These are phyloP conservation scores for Pseudovirgaria hyperparasitica DNA, from an alignment of 2,329 filamentous ascomycete genomes.

Conservation along the genomic window DNA sequence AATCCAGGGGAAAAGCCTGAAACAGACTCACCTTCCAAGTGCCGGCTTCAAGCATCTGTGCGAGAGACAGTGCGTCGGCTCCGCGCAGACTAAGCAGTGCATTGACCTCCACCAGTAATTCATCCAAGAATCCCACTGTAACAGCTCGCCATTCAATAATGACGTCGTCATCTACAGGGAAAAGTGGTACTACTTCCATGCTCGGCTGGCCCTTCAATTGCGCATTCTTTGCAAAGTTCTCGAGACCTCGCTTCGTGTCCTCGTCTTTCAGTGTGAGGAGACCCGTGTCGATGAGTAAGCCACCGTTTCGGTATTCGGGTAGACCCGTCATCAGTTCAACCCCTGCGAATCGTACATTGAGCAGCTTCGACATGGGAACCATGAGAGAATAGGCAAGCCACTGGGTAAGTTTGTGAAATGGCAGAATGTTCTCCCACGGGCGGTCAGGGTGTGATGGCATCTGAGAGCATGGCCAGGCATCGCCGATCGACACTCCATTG, in stretches of 20 bases:
- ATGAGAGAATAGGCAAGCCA: constrained; percentile 93
- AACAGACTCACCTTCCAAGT: constrained; percentile 76
- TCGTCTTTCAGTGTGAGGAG: constrained; percentile 62
- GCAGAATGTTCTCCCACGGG: constrained; percentile 70
- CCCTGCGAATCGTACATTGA: constrained; percentile 70
- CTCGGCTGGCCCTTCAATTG: constrained; percentile 58
- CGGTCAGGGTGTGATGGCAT: constrained; percentile 64
- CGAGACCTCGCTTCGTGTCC: constrained; percentile 58
- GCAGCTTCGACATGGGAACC: constrained; percentile 74
- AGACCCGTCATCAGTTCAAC: constrained; percentile 76
- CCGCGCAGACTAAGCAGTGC: constrained; percentile 54
- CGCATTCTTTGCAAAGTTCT: constrained; percentile 57
- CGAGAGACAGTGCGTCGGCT: constrained; percentile 57
- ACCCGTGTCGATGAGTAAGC: constrained; percentile 74
- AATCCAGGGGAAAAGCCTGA: constrained; percentile 1
- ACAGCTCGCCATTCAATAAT: constrained; percentile 69
- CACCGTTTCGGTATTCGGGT: constrained; percentile 86
- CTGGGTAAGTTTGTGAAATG: constrained; percentile 89
- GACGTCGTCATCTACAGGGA: constrained; percentile 61
- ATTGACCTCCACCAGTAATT: constrained; percentile 58
- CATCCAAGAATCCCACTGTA: constrained; percentile 63
- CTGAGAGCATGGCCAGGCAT: constrained; percentile 81
- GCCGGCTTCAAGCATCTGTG: constrained; percentile 88
- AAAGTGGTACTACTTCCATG: constrained; percentile 62
- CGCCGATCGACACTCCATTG: constrained; percentile 75